These are phyloP conservation scores for Stygiomarasmius scandens DNA, from an alignment of 1,284 basidiomycete species.

Conservation along the genomic window DNA sequence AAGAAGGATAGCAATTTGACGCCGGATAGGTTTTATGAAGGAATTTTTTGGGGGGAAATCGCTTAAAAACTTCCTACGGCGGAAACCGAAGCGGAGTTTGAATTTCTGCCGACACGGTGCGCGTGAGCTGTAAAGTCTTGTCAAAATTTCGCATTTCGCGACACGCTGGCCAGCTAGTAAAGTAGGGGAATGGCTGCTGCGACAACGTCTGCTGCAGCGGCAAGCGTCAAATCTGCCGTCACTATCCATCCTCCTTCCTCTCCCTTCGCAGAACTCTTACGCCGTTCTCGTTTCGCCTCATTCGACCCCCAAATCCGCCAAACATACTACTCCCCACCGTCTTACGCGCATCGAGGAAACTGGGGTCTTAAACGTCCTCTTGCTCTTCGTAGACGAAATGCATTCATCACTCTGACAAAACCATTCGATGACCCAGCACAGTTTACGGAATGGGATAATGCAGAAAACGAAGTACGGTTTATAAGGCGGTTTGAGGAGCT, in stretches of 20 bases:
- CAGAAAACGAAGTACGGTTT: slow-evolving; percentile 63
- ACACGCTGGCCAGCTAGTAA: background rate
- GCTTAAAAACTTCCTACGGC: too few relatives aligned
- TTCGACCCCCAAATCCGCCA: slow-evolving; percentile 75
- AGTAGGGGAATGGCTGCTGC: background rate
- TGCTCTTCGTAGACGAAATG: slow-evolving; percentile 60
- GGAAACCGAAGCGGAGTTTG: too few relatives aligned
- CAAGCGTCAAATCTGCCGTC: slow-evolving; percentile 23
- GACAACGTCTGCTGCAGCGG: slow-evolving; percentile 36
- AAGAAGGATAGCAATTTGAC: slow-evolving; percentile 81
- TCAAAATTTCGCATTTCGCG: background rate
- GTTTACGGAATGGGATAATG: slow-evolving; percentile 75
- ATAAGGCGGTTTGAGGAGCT: slow-evolving; percentile 69
- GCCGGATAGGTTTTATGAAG: slow-evolving; percentile 34
- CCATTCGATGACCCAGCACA: slow-evolving; percentile 67
- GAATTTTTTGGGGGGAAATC: background rate
- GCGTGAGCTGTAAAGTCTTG: background rate
- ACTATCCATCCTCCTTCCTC: slow-evolving; percentile 45
- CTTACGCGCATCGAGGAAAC: slow-evolving; percentile 71
- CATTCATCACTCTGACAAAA: slow-evolving; percentile 58
- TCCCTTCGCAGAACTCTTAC: slow-evolving; percentile 70
- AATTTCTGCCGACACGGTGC: too few relatives aligned
- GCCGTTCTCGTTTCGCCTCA: slow-evolving; percentile 75
- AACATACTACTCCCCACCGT: slow-evolving; percentile 68
- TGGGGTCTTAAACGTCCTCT: slow-evolving; percentile 81